Conservation (phyloP, 345 rosid genomes). For the Capsella bursapastoris region DNA sequence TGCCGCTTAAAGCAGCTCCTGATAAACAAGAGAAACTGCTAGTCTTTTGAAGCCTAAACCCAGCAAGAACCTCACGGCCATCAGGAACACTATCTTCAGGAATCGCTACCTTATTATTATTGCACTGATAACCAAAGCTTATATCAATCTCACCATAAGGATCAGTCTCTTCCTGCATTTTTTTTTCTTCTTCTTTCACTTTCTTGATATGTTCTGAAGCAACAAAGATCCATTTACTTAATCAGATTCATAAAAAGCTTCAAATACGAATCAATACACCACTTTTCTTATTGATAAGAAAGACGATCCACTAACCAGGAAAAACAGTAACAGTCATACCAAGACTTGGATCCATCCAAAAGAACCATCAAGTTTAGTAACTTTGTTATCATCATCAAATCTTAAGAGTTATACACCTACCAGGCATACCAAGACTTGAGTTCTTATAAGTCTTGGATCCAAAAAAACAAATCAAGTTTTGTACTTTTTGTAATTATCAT, state of each 20-base stretch:
- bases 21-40: slow-evolving; percentile 91
- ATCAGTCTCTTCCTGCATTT: slow-evolving; percentile 54
- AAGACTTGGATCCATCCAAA: slow-evolving; percentile 11
- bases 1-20: slow-evolving; percentile 97
- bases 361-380: neutral
- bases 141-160: slow-evolving; percentile 78
- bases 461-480: neutral
- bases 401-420: too few relatives aligned
- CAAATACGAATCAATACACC: neutral
- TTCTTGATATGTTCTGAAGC: slow-evolving; percentile 32
- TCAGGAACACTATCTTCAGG: slow-evolving; percentile 31
- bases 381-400: neutral
- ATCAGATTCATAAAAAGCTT: neutral
- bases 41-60: slow-evolving; percentile 56
- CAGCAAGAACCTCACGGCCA: slow-evolving; percentile 44
- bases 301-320: neutral
- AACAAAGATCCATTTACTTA: slow-evolving; percentile 4
- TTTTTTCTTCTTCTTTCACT: neutral
- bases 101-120: slow-evolving; percentile 38
- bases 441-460: neutral
- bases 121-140: slow-evolving; percentile 93
- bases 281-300: neutral
- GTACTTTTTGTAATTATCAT: neutral
- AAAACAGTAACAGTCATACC: neutral
- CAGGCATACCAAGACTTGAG: slow-evolving; percentile 1